Conservation (phyloP, 108 stramenopile species). For the Parietichytrium sp. region DNA sequence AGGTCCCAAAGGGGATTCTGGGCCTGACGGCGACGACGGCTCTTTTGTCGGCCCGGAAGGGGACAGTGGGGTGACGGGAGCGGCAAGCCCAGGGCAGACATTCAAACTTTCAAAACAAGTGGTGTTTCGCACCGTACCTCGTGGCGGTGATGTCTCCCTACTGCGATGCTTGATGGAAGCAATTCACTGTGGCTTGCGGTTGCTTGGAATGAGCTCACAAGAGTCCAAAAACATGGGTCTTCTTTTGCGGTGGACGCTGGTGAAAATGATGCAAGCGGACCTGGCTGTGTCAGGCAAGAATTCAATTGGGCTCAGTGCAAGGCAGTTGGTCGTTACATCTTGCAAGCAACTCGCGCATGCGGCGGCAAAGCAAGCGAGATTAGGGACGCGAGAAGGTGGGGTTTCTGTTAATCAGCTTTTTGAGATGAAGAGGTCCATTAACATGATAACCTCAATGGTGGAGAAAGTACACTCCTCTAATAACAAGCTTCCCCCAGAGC, state of each 20-base stretch:
- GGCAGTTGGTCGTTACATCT: constrained; percentile 40
- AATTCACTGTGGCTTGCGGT: constrained; percentile 45
- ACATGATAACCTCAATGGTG: not conserved
- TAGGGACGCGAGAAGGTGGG: constrained; percentile 48
- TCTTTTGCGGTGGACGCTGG: constrained; percentile 42
- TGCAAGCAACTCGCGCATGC: constrained; percentile 52
- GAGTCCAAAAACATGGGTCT: constrained; percentile 44
- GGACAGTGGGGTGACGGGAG: not conserved
- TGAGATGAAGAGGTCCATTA: constrained; percentile 21
- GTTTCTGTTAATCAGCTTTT: constrained; percentile 31
- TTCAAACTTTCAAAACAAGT: constrained; percentile 40
- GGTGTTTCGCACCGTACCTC: constrained; percentile 43
- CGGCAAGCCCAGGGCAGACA: not conserved
- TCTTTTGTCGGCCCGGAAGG: not conserved
- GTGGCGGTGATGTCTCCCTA: constrained; percentile 41
- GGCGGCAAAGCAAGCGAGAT: constrained; percentile 46
- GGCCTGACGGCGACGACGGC: not conserved
- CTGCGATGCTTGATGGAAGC: constrained; percentile 51
- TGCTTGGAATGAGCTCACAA: constrained; percentile 40
- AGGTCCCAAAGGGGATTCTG: not conserved
- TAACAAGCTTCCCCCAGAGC: constrained; percentile 20
- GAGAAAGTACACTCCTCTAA: not conserved
- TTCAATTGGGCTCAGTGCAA: constrained; percentile 32
- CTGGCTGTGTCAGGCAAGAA: constrained; percentile 16
- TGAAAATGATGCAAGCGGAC: constrained; percentile 50